phyloP scores from a whole-genome alignment of 2,329 filamentous ascomycete genomes.

The Claviceps fusiformis region DNA sequence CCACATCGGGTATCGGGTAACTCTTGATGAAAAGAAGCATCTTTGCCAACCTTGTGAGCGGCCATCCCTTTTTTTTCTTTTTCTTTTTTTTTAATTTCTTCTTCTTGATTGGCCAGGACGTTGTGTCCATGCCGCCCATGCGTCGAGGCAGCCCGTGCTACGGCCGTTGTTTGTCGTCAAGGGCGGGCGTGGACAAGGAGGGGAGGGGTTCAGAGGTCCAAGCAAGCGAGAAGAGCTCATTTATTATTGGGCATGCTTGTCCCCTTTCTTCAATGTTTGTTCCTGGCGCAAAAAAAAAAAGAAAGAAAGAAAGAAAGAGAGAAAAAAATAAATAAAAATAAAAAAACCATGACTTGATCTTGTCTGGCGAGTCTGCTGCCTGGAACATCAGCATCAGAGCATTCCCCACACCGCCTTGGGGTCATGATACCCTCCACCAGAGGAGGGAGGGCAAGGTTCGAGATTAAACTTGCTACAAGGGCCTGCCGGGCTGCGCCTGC shows the following conservation, averaged over 20 bases:
- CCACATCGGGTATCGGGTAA: background rate
- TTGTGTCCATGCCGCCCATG: background rate
- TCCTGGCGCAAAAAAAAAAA: background rate
- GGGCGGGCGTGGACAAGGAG: background rate
- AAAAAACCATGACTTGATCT: too few relatives aligned
- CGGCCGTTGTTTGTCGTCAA: background rate
- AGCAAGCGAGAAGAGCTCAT: too few relatives aligned
- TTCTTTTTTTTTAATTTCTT: too few relatives aligned
- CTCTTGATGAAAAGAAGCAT: background rate
- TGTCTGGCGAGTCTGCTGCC: too few relatives aligned
- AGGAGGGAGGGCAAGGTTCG: too few relatives aligned
- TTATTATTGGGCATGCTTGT: background rate
- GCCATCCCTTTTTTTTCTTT: too few relatives aligned
- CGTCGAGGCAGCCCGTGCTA: background rate
- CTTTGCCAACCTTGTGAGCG: background rate
- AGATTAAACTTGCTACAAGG: background rate
- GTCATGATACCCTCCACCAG: background rate
- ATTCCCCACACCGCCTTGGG: background rate
- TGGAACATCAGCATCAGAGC: background rate
- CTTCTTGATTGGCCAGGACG: background rate
- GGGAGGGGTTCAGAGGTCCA: background rate
- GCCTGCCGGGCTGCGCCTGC: background rate
- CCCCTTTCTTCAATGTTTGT: background rate
- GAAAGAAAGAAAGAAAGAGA: too few relatives aligned
- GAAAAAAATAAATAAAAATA: too few relatives aligned